Conservation (phyloP, 805 yeast genomes). For the Metschnikowia aberdeeniae region DNA sequence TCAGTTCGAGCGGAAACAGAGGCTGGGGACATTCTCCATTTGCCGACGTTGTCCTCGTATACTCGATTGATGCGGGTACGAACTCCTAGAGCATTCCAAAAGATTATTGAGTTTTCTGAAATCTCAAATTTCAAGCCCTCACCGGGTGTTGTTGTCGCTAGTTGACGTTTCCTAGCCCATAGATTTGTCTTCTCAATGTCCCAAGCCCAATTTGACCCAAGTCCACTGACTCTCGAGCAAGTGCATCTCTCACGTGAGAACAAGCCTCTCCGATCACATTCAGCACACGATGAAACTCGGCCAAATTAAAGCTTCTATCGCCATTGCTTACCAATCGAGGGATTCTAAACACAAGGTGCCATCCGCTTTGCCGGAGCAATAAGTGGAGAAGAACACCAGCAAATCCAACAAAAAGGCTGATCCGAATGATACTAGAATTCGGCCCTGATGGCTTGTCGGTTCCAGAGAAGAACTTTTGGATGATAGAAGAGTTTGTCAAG, state of each 20-base stretch:
- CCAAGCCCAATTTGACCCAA: constrained; percentile 35
- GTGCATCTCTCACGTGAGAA: neutral
- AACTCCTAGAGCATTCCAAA: neutral
- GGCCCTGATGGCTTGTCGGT: neutral
- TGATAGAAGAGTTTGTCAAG: neutral
- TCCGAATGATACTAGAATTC: constrained; percentile 26
- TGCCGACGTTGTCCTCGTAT: constrained; percentile 76
- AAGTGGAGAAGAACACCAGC: constrained; percentile 37
- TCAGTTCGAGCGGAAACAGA: constrained; percentile 89
- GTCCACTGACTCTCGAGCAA: constrained; percentile 7
- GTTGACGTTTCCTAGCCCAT: constrained; percentile 17
- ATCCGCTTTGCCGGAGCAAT: constrained; percentile 21
- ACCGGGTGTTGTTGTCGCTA: neutral
- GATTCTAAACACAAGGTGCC: neutral
- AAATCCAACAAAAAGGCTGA: constrained; percentile 38
- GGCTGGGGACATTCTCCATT: constrained; percentile 86
- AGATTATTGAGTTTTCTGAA: no score
- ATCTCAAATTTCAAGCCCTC: no score
- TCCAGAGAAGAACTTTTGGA: constrained; percentile 1
- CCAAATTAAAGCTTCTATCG: neutral
- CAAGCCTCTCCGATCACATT: neutral
- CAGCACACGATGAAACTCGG: neutral
- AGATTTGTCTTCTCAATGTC: constrained; percentile 26
- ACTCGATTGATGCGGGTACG: constrained; percentile 59
- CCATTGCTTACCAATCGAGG: neutral